phyloP scores from a whole-genome alignment of 257 asterid species.

The Solanum gandarillasii region DNA sequence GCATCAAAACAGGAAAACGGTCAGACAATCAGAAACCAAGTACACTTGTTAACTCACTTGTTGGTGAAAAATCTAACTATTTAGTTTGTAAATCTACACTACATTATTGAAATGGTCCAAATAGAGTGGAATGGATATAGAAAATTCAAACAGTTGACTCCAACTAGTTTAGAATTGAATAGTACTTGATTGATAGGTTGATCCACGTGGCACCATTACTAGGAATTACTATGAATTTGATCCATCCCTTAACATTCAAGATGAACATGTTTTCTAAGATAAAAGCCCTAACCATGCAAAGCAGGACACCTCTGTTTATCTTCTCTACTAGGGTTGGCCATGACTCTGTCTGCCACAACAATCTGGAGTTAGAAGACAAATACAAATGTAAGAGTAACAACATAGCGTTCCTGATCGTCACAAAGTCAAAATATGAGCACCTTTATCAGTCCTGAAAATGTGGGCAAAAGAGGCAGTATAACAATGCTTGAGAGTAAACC shows the following conservation, averaged over 20 bases:
- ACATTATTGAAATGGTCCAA: neutral
- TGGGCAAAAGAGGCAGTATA: constrained; percentile 36
- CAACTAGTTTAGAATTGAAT: neutral
- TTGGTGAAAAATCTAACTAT: neutral
- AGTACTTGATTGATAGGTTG: neutral
- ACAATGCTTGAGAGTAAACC: constrained; percentile 33
- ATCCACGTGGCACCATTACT: neutral
- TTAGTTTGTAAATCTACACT: neutral
- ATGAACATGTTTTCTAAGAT: neutral
- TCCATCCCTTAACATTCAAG: neutral
- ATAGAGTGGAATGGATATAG: neutral
- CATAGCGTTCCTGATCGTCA: neutral
- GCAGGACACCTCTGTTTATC: constrained; percentile 20
- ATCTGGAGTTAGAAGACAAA: neutral
- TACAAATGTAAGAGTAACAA: neutral
- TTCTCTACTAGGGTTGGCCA: constrained; percentile 21
- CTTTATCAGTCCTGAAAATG: constrained; percentile 28
- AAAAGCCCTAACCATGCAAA: constrained; percentile 26
- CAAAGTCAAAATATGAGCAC: constrained; percentile 4
- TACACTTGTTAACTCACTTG: neutral
- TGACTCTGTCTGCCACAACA: constrained; percentile 23
- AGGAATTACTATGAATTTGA: neutral
- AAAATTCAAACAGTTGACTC: neutral
- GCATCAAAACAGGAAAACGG: neutral
- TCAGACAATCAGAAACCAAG: neutral